Conservation (phyloP, 129 eudicot genomes). For the Solidago caesia region DNA sequence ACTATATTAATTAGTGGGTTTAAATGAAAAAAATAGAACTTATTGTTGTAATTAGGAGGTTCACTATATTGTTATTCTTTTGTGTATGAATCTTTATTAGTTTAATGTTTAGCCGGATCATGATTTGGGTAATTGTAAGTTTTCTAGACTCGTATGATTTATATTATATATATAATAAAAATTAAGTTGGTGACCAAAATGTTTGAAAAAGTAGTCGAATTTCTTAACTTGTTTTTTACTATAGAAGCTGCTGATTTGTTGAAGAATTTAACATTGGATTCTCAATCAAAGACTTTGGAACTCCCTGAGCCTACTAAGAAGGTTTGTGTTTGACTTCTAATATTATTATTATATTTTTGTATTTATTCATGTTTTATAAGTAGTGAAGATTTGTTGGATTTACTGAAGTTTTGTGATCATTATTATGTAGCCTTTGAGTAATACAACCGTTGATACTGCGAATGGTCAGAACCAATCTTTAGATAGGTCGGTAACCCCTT, state of each 20-base stretch:
- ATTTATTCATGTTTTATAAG: neutral
- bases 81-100: neutral
- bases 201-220: neutral
- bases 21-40: constrained; percentile 1
- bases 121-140: neutral
- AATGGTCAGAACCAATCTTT: constrained; percentile 50
- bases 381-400: neutral
- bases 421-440: constrained; percentile 31
- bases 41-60: constrained; percentile 1
- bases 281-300: constrained; percentile 62
- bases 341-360: neutral
- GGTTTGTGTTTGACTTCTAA: constrained; percentile 27
- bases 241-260: constrained; percentile 82
- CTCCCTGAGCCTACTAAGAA: constrained; percentile 64
- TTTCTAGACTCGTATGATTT: neutral
- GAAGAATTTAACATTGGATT: constrained; percentile 75
- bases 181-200: neutral
- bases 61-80: neutral
- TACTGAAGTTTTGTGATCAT: neutral
- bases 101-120: constrained; percentile 16
- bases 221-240: constrained; percentile 33
- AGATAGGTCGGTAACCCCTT: constrained; percentile 64
- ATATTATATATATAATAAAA: neutral
- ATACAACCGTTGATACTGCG: constrained; percentile 15
- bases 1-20: neutral